Evolutionary conservation across 352 stramenopile species (phyloP), one percentile per base, ranked within the genome.

Genomic region (Pythium chondricola): DNA sequence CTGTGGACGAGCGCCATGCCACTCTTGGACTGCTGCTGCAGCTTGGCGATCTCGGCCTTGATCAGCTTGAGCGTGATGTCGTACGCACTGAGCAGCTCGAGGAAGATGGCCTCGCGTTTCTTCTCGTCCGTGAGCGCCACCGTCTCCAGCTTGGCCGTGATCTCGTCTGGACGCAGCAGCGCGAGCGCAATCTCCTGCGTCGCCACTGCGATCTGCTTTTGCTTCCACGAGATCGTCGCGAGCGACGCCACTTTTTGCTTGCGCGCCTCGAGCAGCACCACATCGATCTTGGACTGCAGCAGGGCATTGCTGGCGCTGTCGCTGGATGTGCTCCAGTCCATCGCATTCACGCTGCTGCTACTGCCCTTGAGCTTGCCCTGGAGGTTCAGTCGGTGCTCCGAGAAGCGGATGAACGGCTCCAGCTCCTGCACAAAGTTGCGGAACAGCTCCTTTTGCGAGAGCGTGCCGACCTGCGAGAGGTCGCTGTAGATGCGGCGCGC

Each of bases 211-310:
- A 93, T 58, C 44, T 84, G 59, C 61, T 87, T 82, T 35, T 83
- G 69, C 65, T 89, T 90, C 81, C 78, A 93, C 47, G 74, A 66
- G 49, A 93, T 80, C 0, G 73, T 87, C 38, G 69, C 78, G n/a
- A 93, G 56, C 48, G 71, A 75, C 13, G 79, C 80, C n/a, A 86
- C 81, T 63, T 93, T 93, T 43, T 89, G 73, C 63, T 90, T 93
- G 21, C 78, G 76, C 35, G 80, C 76, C 42, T 88, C 81, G n/a
- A 89, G 65, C 37, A 93, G 59, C 44, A 93, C 81, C 26, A 84
- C 43, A 30, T 93, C 81, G 39, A 93, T 88, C 66, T 93, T 93
- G 33, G 78, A 87, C 60, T 90, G 78, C 58, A 93, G 43, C 29
- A 93, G 53, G 33, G 78, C 69, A 47, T 80, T 88, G 27, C 71